Conservation (phyloP, 1,284 basidiomycete species). For the Lignosus rhinocerotis region DNA sequence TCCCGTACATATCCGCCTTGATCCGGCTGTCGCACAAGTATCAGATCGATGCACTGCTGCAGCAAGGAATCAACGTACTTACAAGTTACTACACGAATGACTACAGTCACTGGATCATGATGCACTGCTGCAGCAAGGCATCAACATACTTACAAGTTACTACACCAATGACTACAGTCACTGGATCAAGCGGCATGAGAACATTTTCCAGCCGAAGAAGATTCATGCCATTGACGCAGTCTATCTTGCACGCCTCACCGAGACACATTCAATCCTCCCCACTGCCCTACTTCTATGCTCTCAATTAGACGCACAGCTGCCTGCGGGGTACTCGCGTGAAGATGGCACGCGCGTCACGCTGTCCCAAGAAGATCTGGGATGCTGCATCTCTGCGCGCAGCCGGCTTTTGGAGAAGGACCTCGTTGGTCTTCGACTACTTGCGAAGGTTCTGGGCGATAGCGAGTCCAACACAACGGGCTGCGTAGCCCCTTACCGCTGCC, state of each 20-base stretch:
- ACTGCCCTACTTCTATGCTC: slow-evolving; percentile 8
- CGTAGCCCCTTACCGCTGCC: not conserved
- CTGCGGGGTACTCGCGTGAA: slow-evolving; percentile 9
- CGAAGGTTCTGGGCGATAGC: not conserved
- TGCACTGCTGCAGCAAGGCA: not conserved
- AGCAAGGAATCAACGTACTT: not conserved
- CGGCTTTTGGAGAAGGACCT: not conserved
- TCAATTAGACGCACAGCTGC: not conserved
- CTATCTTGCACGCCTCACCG: slow-evolving; percentile 7
- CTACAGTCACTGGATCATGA: not conserved
- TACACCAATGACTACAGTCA: not conserved
- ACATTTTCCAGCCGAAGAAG: not conserved
- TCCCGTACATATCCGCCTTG: slow-evolving; percentile 4
- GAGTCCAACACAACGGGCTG: not conserved
- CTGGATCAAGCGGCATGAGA: not conserved
- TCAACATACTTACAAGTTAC: not conserved
- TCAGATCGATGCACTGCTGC: slow-evolving; percentile 1
- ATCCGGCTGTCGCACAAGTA: slow-evolving; percentile 15
- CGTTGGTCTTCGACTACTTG: not conserved
- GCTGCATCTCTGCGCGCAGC: not conserved
- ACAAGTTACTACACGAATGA: not conserved
- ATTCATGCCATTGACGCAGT: not conserved
- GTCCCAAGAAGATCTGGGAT: not conserved
- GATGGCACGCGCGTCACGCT: slow-evolving; percentile 7
- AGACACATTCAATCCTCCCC: slow-evolving; percentile 3